Evolutionary conservation across 140 eudicot genomes (phyloP).

Genomic region (Cichorium intybus): DNA sequence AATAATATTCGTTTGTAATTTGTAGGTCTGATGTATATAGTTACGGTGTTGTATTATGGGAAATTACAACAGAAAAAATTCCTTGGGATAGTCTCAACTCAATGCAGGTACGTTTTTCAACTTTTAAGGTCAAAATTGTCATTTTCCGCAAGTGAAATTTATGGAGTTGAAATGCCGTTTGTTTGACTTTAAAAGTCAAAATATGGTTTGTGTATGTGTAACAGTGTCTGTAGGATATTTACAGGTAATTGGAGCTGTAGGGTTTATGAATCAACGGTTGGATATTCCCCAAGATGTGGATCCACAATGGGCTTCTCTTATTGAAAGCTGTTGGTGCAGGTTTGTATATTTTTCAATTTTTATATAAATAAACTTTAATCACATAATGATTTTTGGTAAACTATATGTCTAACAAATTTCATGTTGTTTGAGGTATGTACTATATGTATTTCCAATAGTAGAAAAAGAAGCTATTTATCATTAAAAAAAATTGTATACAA

Average conservation of each 20-base stretch:
- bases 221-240: constrained; percentile 1
- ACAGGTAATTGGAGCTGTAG: constrained; percentile 95
- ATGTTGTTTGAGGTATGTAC: background rate
- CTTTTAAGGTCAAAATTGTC: constrained; percentile 8
- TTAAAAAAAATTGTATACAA: background rate
- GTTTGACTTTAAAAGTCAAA: constrained; percentile 25
- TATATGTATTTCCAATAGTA: no score
- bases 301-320: constrained; percentile 75
- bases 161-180: background rate
- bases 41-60: constrained; percentile 94
- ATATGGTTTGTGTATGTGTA: constrained; percentile 6
- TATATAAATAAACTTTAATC: background rate
- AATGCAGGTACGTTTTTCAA: constrained; percentile 68
- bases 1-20: constrained; percentile 13
- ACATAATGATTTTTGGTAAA: no score
- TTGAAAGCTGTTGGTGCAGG: constrained; percentile 93
- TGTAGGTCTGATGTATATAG: constrained; percentile 91
- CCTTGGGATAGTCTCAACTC: constrained; percentile 97
- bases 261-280: constrained; percentile 85
- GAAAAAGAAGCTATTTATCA: background rate
- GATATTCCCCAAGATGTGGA: constrained; percentile 90
- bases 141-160: background rate
- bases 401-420: no score
- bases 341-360: constrained; percentile 17
- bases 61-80: constrained; percentile 80